Evolutionary conservation across 2,329 filamentous ascomycete genomes (phyloP).

Genomic region (Paecilomyces sp.): DNA sequence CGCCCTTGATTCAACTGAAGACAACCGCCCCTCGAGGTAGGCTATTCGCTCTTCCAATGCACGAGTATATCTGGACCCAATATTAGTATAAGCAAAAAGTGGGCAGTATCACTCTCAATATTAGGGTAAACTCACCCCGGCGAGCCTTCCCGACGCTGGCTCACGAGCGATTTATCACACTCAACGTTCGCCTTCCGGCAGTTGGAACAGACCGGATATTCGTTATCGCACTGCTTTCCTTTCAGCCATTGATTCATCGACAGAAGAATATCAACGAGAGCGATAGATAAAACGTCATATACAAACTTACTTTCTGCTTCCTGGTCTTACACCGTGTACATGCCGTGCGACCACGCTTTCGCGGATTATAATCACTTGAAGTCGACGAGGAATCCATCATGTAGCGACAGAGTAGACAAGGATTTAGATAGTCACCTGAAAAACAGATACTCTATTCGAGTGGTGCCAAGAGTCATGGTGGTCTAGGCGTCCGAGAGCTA

Average conservation of each 20-base stretch:
- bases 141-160: conserved; percentile 28
- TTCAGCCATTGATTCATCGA: not conserved
- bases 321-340: conserved; percentile 41
- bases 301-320: conserved; percentile 35
- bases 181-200: conserved; percentile 34
- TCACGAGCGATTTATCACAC: conserved; percentile 38
- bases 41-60: conserved; percentile 36
- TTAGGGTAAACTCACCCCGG: conserved; percentile 22
- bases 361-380: conserved; percentile 30
- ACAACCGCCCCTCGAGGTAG: conserved; percentile 32
- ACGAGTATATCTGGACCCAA: conserved; percentile 30
- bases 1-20: conserved; percentile 9
- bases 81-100: conserved; percentile 2
- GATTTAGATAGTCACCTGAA: not conserved
- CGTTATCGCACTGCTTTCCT: conserved; percentile 36
- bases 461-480: not conserved
- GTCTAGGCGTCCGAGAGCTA: not conserved
- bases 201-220: conserved; percentile 39
- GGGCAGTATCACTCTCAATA: too few relatives aligned
- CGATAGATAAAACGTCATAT: not conserved
- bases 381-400: conserved; percentile 9
- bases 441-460: not conserved
- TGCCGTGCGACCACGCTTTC: conserved; percentile 39
- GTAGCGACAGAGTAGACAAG: not conserved
- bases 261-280: not conserved